These are phyloP conservation scores for Aspergillus latus DNA, from an alignment of 2,329 filamentous ascomycete genomes.

Conservation along the genomic window DNA sequence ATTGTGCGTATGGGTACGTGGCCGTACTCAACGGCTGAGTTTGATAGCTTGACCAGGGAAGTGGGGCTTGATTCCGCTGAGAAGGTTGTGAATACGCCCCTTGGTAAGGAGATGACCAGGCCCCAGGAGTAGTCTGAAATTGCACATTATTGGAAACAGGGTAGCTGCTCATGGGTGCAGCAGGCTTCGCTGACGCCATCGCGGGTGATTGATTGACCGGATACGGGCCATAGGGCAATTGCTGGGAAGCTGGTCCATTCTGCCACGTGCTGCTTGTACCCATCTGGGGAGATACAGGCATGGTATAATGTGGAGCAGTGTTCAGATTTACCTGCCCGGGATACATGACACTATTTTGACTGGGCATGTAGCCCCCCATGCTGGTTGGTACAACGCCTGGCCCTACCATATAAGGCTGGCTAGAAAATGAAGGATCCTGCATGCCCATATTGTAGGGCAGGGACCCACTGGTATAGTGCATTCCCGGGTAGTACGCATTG, in stretches of 20 bases:
- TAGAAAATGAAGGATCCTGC: conserved; percentile 31
- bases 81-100: conserved; percentile 34
- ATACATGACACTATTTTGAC: conserved; percentile 34
- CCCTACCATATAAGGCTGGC: conserved; percentile 39
- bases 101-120: conserved; percentile 37
- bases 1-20: conserved; percentile 76
- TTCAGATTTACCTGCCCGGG: conserved; percentile 34
- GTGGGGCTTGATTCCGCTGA: conserved; percentile 41
- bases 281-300: conserved; percentile 38
- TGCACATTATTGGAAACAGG: conserved; percentile 33
- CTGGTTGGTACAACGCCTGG: conserved; percentile 35
- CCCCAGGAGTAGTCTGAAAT: conserved; percentile 32
- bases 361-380: conserved; percentile 33
- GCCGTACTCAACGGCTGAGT: conserved; percentile 40
- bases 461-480: conserved; percentile 37
- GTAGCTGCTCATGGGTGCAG: conserved; percentile 40
- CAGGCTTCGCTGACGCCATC: conserved; percentile 41
- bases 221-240: conserved; percentile 40
- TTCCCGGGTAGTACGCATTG: conserved; percentile 48
- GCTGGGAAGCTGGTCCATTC: conserved; percentile 33
- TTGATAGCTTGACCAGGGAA: conserved; percentile 41
- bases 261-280: conserved; percentile 38
- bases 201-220: conserved; percentile 39
- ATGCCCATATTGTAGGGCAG: conserved; percentile 31
- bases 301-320: conserved; percentile 36